These are phyloP conservation scores for Tylopilus balloui DNA, from an alignment of 768 basidiomycete genomes.

Conservation along the genomic window DNA sequence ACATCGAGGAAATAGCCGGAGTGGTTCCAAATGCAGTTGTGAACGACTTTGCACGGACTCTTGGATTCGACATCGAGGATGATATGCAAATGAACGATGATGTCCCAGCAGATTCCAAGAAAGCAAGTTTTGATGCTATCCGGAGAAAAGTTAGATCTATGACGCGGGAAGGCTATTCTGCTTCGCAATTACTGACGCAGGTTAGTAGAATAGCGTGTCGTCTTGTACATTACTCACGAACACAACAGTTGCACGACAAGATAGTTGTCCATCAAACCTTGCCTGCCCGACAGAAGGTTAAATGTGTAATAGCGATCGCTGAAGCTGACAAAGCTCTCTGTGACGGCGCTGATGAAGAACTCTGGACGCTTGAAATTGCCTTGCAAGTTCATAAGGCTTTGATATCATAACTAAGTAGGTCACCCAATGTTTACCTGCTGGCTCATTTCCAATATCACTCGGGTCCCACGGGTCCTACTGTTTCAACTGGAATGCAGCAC, in stretches of 20 bases:
- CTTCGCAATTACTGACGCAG: constrained; percentile 83
- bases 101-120: constrained; percentile 19
- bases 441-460: background rate
- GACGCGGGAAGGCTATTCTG: constrained; percentile 88
- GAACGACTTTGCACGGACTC: constrained; percentile 56
- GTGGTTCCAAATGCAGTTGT: constrained; percentile 80
- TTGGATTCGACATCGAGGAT: constrained; percentile 70
- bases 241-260: constrained; percentile 78
- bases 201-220: constrained; percentile 39
- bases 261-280: constrained; percentile 80
- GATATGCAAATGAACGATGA: constrained; percentile 49
- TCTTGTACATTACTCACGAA: constrained; percentile 7
- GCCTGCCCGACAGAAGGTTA: constrained; percentile 73
- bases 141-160: constrained; percentile 68
- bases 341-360: constrained; percentile 95
- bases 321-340: constrained; percentile 95
- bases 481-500: background rate
- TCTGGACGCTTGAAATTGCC: constrained; percentile 91
- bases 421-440: too few species aligned
- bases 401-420: constrained; percentile 8
- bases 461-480: too few species aligned
- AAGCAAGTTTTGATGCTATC: constrained; percentile 55
- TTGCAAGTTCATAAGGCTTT: constrained; percentile 68
- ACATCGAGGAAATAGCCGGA: constrained; percentile 96
- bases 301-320: constrained; percentile 78